Evolutionary conservation across 306 rosid species (phyloP), one percentile per base, ranked within the genome.

Genomic region (Acmispon strigosus): DNA sequence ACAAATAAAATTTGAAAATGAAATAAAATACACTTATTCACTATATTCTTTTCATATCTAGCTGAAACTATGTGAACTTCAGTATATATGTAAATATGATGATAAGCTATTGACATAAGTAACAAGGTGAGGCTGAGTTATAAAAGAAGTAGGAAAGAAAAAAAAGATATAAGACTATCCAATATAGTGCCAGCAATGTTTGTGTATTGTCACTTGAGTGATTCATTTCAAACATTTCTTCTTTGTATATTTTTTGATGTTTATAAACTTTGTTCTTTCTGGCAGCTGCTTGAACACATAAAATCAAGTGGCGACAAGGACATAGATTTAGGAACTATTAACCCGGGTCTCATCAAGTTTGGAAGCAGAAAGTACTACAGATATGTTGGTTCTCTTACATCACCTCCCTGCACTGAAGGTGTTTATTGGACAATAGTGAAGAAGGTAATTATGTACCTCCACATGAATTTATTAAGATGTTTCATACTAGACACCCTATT

Each of bases 391-490:
- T 92, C 96, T 52, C 85, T 89, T 43, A 89, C 96, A 29, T 78
- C 76, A 49, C 96, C 98, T 69, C 92, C 98, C 2, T 89, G 98
- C 56, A 78, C 84, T 14, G 89, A 89, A 79, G 95, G 92, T n/a
- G 88, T 92, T 34, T 29, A 39, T 77, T 92, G 98, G 98, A 88
- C 95, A 5, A 6, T 92, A 17, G 10, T 70, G 34, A 78, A 78
- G 13, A 85, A 89, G 96, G 98, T 85, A 37, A 4, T 59, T 34
- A 2, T 56, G 50, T 34, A 7, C 76, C 57, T 62, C 14, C 24
- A 18, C 64, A 12, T 9, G 13, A 54, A 18, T 50, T n/a, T 45
- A 6, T 37, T 42, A 19, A 57, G 10, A 34, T 67, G 4, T 14
- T 57, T 10, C 24, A 8, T 37, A 15, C 18, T 17, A 62, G 9